These are phyloP conservation scores for Penstemon eatonii DNA, from an alignment of 257 asterid genomes.

Conservation along the genomic window DNA sequence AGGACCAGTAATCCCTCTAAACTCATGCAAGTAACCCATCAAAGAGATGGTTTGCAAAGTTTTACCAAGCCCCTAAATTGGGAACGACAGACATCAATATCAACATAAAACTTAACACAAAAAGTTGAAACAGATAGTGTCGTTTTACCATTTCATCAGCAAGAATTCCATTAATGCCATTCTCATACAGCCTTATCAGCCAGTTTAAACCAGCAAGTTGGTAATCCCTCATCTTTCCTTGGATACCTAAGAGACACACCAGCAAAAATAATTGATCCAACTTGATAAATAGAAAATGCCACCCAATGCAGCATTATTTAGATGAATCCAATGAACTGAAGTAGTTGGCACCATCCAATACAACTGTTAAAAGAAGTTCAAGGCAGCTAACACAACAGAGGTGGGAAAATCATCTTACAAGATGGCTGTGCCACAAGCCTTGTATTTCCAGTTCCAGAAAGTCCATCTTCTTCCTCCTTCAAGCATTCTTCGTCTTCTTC, in stretches of 20 bases:
- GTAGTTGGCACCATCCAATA: not conserved
- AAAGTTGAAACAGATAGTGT: not conserved
- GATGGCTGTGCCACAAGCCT: slow-evolving; percentile 92
- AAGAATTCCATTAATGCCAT: slow-evolving; percentile 97
- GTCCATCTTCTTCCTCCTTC: slow-evolving; percentile 86
- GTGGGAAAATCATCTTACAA: slow-evolving; percentile 53
- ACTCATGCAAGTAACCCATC: slow-evolving; percentile 91
- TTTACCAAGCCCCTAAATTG: slow-evolving; percentile 86
- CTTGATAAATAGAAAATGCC: not conserved
- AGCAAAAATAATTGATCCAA: not conserved
- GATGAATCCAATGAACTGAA: not conserved
- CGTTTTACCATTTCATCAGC: slow-evolving; percentile 94
- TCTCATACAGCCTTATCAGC: slow-evolving; percentile 93
- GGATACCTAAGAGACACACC: slow-evolving; percentile 65
- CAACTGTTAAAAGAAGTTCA: not conserved
- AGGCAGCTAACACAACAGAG: not conserved
- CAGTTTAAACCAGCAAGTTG: slow-evolving; percentile 99
- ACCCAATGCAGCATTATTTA: not conserved
- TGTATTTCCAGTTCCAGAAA: slow-evolving; percentile 78
- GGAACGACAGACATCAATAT: slow-evolving; percentile 20
- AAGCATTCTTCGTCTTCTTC: slow-evolving; percentile 97
- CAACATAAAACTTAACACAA: slow-evolving; percentile 15
- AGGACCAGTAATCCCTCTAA: slow-evolving; percentile 97
- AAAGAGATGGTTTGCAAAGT: slow-evolving; percentile 96
- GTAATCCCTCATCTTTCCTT: slow-evolving; percentile 99